Base-by-base conservation (phyloP, 2,329 filamentous ascomycete species). In the Diplocarpon rosae region DNA sequence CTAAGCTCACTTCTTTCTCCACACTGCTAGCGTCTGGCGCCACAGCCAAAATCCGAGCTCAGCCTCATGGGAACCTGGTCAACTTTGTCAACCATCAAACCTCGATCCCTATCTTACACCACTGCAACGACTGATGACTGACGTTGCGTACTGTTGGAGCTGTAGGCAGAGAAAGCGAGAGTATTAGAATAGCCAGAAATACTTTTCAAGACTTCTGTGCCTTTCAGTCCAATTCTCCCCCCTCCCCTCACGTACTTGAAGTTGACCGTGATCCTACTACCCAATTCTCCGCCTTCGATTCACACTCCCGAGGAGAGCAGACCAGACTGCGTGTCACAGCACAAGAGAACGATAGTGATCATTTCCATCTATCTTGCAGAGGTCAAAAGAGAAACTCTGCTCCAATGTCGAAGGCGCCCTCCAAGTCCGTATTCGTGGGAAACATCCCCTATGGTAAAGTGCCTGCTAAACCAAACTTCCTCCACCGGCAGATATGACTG, bases 401-500 rank as follows among this genome's bases (percentile, higher is more conserved):
- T 40, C 44, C 69, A 73, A 87, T 76, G 83, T 85, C 72, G 63
- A 85, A 86, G 66, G 82, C 80, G 61, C 82, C 78, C 11, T 85
- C 83, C 13, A 77, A 83, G 50, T 83, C 88, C 24, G 83, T 90
- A 49, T 92, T 92, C 63, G 84, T 90, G 47, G 85, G 85, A 53
- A 89, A 90, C 60, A 88, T 87, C 55, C 80, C 82, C n/a, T 89
- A 88, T 65, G 84, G 81, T 82, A 66, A 53, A 66, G 57, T 17
- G 6, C 39, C n/a, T 29, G n/a, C 32, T 12, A 10, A 12, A 24
- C 20, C 20, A 24, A 24, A 24, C 20, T 24, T 13, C 1, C 17
- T 24, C 24, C 29, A 30, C 31, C 48, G 16, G 16, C 5, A 1
- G n/a, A 34, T 29, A 28, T 13, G 43, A 43, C 53, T 55, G 33